Percentiles rank a stretch among this genome's conserved stretches.
Conservation (phyloP, 768 basidiomycete species). For the Scleroderma citrinum region DNA sequence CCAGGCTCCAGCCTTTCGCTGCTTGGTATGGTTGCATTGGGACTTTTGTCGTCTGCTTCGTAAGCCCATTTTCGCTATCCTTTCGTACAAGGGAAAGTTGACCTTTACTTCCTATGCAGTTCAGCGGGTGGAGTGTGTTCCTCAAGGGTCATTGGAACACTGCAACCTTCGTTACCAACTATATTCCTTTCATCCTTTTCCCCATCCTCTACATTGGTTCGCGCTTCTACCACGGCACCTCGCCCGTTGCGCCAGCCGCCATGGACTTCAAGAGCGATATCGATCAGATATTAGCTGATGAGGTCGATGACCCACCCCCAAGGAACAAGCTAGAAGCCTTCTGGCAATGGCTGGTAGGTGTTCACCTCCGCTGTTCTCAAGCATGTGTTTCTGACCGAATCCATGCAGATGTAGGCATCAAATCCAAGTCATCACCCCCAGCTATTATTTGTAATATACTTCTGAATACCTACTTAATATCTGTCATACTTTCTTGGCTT, state of each 20-base stretch:
- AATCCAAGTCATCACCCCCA: too few relatives aligned
- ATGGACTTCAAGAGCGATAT: constrained; percentile 83
- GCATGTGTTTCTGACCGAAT: too few relatives aligned
- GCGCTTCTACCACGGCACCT: constrained; percentile 36
- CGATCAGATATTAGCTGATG: constrained; percentile 63
- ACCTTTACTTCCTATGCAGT: constrained; percentile 39
- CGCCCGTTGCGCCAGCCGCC: constrained; percentile 38
- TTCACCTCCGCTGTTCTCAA: neutral
- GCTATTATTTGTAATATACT: too few relatives aligned
- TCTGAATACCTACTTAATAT: too few relatives aligned
- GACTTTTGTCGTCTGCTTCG: constrained; percentile 52
- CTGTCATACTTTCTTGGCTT: too few relatives aligned
- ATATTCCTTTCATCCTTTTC: constrained; percentile 67
- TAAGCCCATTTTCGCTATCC: constrained; percentile 30
- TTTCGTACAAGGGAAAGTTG: constrained; percentile 6
- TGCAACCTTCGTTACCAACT: constrained; percentile 78
- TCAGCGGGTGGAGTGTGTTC: constrained; percentile 49
- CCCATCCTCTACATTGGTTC: constrained; percentile 65
- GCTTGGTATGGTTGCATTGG: constrained; percentile 45
- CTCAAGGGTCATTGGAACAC: constrained; percentile 46
- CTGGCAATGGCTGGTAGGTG: constrained; percentile 75
- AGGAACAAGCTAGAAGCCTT: constrained; percentile 60
- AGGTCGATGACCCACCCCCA: constrained; percentile 68
- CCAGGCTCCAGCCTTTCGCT: constrained; percentile 64
- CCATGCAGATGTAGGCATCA: neutral